These are phyloP conservation scores for Wallemia ichthyophaga DNA, from an alignment of 1,284 basidiomycete species.

Conservation along the genomic window DNA sequence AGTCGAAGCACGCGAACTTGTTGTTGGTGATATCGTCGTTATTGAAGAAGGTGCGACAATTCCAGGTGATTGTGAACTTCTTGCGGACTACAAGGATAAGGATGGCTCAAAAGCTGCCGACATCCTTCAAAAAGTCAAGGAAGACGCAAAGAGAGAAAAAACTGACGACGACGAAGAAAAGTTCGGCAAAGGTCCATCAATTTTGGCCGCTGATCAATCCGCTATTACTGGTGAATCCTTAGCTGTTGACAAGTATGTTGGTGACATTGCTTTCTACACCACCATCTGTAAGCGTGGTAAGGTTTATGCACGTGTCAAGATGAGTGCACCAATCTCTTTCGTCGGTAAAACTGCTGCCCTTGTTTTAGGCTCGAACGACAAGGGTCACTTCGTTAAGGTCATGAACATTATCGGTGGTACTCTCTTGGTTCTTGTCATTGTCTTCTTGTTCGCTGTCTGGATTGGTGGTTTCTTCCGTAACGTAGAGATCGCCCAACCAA, in stretches of 20 bases:
- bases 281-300: conserved; percentile 24
- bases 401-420: conserved; percentile 54
- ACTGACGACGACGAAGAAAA: background rate
- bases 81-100: conserved; percentile 17
- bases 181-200: background rate
- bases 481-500: conserved; percentile 4
- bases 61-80: conserved; percentile 23
- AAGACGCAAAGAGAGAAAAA: conserved; percentile 7
- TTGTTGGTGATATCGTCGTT: conserved; percentile 24
- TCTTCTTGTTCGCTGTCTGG: conserved; percentile 65
- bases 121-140: conserved; percentile 13
- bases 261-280: conserved; percentile 21
- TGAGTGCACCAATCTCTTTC: conserved; percentile 20
- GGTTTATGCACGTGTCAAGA: conserved; percentile 20
- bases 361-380: conserved; percentile 54
- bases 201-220: conserved; percentile 10
- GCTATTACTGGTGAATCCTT: conserved; percentile 27
- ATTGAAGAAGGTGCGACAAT: conserved; percentile 23
- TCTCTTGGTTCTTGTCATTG: conserved; percentile 67
- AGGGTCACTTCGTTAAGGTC: conserved; percentile 92
- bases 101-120: conserved; percentile 11
- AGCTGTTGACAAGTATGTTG: conserved; percentile 25
- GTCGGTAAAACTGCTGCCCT: conserved; percentile 23
- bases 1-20: conserved; percentile 24
- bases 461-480: conserved; percentile 1